Conservation (phyloP, 2,329 filamentous ascomycete genomes). For the Talaromyces piceae region DNA sequence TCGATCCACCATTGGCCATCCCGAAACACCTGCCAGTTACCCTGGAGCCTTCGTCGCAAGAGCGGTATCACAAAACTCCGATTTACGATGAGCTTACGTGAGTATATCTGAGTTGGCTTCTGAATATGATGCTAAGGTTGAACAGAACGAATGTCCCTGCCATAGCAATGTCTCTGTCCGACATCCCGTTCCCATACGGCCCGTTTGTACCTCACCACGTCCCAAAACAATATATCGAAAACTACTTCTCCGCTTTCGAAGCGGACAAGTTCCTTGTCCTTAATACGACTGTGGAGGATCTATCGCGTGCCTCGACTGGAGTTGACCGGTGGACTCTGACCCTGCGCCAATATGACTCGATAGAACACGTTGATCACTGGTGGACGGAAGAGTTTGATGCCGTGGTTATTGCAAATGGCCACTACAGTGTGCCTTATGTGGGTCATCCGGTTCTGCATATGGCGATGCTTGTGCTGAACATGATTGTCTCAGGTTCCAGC, state of each 20-base stretch:
- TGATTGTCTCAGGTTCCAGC: conserved; percentile 34
- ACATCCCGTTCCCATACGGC: conserved; percentile 47
- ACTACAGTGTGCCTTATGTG: conserved; percentile 51
- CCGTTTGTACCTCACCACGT: conserved; percentile 51
- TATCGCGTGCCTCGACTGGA: conserved; percentile 47
- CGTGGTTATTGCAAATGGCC: conserved; percentile 50
- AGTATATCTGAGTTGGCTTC: background rate
- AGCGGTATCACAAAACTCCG: conserved; percentile 28
- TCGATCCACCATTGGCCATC: conserved; percentile 23
- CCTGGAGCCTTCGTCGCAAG: conserved; percentile 19
- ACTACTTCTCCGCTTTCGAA: conserved; percentile 47
- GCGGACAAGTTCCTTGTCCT: conserved; percentile 39
- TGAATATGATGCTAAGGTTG: background rate
- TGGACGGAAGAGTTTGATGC: conserved; percentile 54
- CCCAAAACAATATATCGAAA: conserved; percentile 49
- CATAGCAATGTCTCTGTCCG: conserved; percentile 42
- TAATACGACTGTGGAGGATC: conserved; percentile 51
- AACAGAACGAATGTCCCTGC: conserved; percentile 32
- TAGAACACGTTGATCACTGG: conserved; percentile 43
- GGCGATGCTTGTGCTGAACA: background rate
- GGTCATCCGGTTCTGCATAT: conserved; percentile 8
- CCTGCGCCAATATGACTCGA: conserved; percentile 32
- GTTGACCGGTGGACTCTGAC: conserved; percentile 44
- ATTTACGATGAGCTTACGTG: conserved; percentile 30
- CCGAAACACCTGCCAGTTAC: conserved; percentile 20